Conservation (phyloP, 202 grass and related monocot species). For the Hordeum pubiflorum region DNA sequence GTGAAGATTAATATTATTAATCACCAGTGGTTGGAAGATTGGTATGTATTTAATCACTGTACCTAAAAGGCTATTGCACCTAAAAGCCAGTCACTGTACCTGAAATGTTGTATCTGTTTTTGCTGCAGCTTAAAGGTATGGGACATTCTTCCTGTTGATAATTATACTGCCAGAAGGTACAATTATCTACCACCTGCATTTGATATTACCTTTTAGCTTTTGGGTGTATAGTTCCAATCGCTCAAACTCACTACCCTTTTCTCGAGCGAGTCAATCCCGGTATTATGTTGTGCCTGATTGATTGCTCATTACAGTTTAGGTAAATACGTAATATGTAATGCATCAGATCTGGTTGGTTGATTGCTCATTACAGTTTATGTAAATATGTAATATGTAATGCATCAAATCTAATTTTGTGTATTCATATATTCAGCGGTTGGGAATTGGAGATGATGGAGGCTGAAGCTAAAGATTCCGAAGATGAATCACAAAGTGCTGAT, state of each 20-base stretch:
- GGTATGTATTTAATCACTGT: slow-evolving; percentile 38
- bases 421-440: slow-evolving; percentile 58
- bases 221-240: neutral
- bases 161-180: slow-evolving; percentile 70
- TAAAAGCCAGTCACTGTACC: no score
- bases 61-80: neutral
- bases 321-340: neutral
- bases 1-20: slow-evolving; percentile 79
- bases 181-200: neutral
- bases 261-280: neutral
- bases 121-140: slow-evolving; percentile 72
- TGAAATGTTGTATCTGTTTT: neutral
- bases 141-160: slow-evolving; percentile 60
- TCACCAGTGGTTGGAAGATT: slow-evolving; percentile 80
- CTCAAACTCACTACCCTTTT: neutral
- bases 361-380: neutral
- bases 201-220: neutral
- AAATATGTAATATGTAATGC: neutral
- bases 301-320: neutral
- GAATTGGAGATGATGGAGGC: slow-evolving; percentile 76
- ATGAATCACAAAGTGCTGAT: slow-evolving; percentile 43
- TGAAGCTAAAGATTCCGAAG: slow-evolving; percentile 68
- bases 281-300: neutral
- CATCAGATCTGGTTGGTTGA: neutral
- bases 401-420: neutral